These are phyloP conservation scores for Wickerhamiella galacta DNA, from an alignment of 805 yeast genomes.

Conservation along the genomic window DNA sequence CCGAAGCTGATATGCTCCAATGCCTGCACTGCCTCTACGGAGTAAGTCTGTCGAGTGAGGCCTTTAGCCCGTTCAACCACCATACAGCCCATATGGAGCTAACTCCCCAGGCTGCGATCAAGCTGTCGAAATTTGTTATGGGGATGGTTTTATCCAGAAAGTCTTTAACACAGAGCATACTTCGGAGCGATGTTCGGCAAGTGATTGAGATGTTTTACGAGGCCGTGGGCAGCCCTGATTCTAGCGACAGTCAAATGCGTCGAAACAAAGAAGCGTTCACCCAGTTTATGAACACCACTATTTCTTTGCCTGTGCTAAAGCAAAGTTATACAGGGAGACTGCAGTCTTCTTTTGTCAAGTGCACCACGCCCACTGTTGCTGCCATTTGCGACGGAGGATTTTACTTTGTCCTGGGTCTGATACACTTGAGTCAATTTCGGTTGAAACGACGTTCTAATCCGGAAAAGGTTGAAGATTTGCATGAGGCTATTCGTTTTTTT, in stretches of 20 bases:
- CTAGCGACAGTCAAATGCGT: slow-evolving; percentile 12
- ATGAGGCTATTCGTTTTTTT: slow-evolving; percentile 49
- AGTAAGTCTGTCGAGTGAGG: slow-evolving; percentile 39
- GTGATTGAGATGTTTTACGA: slow-evolving; percentile 5
- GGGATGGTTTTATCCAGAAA: slow-evolving; percentile 37
- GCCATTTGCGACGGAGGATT: slow-evolving; percentile 36
- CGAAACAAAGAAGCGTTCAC: slow-evolving; percentile 27
- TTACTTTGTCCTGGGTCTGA: slow-evolving; percentile 51
- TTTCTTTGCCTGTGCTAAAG: neutral
- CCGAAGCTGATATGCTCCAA: slow-evolving; percentile 61
- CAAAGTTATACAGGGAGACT: slow-evolving; percentile 9
- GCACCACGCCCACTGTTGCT: slow-evolving; percentile 19
- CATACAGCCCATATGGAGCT: slow-evolving; percentile 28
- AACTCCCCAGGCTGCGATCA: slow-evolving; percentile 25
- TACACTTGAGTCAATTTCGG: slow-evolving; percentile 51
- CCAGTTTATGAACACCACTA: slow-evolving; percentile 26
- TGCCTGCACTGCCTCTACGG: slow-evolving; percentile 67
- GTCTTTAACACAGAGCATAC: slow-evolving; percentile 41
- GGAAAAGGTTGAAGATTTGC: slow-evolving; percentile 67
- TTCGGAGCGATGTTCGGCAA: slow-evolving; percentile 37
- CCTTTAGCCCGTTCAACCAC: slow-evolving; percentile 53
- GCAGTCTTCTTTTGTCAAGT: slow-evolving; percentile 9
- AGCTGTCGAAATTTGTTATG: slow-evolving; percentile 33
- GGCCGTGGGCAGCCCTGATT: slow-evolving; percentile 5
- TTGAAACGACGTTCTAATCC: slow-evolving; percentile 62